phyloP scores from a whole-genome alignment of 179 eudicot species.

The Carnegiea gigantea region DNA sequence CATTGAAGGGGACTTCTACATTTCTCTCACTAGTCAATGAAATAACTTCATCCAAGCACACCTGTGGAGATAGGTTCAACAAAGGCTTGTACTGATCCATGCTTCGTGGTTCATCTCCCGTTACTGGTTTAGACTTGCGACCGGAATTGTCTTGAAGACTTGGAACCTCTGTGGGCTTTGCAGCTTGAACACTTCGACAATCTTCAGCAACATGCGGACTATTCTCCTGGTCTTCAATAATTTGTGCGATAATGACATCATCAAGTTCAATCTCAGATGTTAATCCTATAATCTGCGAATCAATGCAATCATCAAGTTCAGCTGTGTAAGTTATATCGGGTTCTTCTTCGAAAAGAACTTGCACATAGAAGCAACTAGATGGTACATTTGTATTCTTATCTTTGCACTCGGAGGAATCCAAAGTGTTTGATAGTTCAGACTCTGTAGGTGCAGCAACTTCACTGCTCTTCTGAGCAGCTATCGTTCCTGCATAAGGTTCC shows the following conservation, averaged over 20 bases:
- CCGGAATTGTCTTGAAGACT: neutral
- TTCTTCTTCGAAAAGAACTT: neutral
- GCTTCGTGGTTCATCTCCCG: constrained; percentile 2
- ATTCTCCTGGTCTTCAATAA: no score
- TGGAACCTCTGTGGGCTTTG: neutral
- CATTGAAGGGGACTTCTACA: no score
- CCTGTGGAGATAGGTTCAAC: neutral
- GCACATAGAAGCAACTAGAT: neutral
- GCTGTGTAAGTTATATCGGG: neutral
- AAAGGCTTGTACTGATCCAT: neutral
- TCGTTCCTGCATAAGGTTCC: constrained; percentile 4
- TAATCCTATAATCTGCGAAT: neutral
- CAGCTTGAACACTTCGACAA: neutral
- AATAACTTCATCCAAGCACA: no score
- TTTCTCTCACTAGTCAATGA: no score
- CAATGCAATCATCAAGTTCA: constrained; percentile 2
- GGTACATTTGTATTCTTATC: neutral
- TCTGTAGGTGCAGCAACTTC: neutral
- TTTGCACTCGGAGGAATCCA: neutral
- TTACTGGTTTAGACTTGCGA: neutral
- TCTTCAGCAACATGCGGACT: neutral
- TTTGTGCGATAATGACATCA: neutral
- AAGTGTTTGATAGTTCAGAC: neutral
- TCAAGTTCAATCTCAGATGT: constrained; percentile 9
- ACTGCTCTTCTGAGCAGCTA: constrained; percentile 8